phyloP scores from a whole-genome alignment of 148 eudicot species.

The Fagopyrum tataricum region DNA sequence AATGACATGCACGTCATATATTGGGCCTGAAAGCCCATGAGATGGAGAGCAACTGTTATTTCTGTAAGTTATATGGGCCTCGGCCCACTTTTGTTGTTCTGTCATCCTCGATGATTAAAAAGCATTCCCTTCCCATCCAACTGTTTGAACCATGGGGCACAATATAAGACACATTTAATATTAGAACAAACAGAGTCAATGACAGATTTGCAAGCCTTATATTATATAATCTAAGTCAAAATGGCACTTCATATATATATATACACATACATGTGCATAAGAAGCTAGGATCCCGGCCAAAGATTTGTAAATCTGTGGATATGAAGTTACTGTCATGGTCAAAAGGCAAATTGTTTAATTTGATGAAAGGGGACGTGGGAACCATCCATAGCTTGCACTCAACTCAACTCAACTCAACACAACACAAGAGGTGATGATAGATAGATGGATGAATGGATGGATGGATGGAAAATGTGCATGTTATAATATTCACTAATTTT shows the following conservation, averaged over 20 bases:
- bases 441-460: too few species aligned
- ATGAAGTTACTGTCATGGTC: background rate
- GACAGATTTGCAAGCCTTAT: background rate
- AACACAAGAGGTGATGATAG: too few species aligned
- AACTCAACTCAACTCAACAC: too few species aligned
- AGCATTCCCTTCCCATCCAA: too few species aligned
- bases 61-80: background rate
- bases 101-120: background rate
- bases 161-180: background rate
- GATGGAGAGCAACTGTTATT: background rate
- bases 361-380: background rate
- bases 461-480: too few species aligned
- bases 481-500: background rate
- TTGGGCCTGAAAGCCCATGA: background rate
- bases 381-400: background rate
- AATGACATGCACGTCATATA: too few species aligned
- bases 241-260: too few species aligned
- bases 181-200: background rate
- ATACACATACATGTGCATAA: conserved; percentile 1
- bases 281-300: conserved; percentile 3
- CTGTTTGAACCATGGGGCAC: too few species aligned
- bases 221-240: background rate
- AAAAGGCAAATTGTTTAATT: background rate
- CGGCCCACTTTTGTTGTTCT: background rate
- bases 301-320: too few species aligned